Evolutionary conservation across 768 basidiomycete species (phyloP).

Genomic region (Brasilioporus rufonigricans): DNA sequence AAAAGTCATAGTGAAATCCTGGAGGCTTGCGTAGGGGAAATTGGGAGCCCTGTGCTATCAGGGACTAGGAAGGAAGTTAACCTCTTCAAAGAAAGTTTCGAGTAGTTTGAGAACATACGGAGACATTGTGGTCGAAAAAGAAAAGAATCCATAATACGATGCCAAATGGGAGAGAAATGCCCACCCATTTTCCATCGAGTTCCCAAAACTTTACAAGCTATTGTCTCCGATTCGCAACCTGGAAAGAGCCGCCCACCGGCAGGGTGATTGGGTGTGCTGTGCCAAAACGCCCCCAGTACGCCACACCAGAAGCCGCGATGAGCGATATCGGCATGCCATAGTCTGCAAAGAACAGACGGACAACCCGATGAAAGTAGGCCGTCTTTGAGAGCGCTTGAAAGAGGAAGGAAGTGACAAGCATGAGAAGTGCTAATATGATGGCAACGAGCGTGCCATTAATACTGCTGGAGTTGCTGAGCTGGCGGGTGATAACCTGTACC

Average conservation of each 20-base stretch:
- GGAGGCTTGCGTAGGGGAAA: conserved; percentile 92
- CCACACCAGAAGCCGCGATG: conserved; percentile 69
- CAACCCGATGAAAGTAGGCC: conserved; percentile 67
- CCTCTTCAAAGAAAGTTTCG: background rate
- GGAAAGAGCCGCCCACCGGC: conserved; percentile 66
- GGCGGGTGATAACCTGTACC: conserved; percentile 77
- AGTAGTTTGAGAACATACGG: conserved; percentile 42
- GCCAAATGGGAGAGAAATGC: conserved; percentile 86
- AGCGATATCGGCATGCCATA: conserved; percentile 92
- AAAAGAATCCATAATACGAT: conserved; percentile 87
- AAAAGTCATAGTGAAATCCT: conserved; percentile 86
- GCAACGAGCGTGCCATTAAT: conserved; percentile 59
- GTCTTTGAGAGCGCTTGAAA: conserved; percentile 66
- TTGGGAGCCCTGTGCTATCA: conserved; percentile 88
- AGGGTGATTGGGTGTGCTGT: conserved; percentile 58
- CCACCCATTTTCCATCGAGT: conserved; percentile 84
- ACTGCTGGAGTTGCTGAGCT: conserved; percentile 45
- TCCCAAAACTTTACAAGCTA: conserved; percentile 93
- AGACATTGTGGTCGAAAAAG: conserved; percentile 95
- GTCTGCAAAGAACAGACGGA: conserved; percentile 75
- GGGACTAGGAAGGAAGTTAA: conserved; percentile 47
- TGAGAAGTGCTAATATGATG: conserved; percentile 73
- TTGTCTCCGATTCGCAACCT: conserved; percentile 63
- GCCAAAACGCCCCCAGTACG: conserved; percentile 84
- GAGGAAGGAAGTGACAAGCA: conserved; percentile 72